Percentiles rank a stretch among this genome's conserved stretches.
phyloP scores from a whole-genome alignment of 768 basidiomycete species.

The Kwoniella dejecticola region DNA sequence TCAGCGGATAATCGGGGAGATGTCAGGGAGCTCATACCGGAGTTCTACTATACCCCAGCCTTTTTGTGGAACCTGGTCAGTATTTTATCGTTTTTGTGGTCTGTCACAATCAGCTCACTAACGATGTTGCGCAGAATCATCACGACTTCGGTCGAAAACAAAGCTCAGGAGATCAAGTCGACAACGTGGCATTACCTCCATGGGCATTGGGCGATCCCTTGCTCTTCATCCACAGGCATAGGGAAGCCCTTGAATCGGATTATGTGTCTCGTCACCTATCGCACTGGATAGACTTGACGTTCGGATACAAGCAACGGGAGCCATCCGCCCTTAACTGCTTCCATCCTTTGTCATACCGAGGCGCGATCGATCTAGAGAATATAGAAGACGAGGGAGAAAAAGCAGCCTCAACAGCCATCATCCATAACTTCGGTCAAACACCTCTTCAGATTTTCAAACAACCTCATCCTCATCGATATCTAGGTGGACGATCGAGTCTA shows the following conservation, averaged over 20 bases:
- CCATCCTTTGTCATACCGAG: slow-evolving; percentile 91
- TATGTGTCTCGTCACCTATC: slow-evolving; percentile 81
- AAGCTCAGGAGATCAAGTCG: slow-evolving; percentile 61
- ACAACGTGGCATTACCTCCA: slow-evolving; percentile 82
- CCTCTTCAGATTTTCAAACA: slow-evolving; percentile 77
- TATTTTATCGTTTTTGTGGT: not conserved
- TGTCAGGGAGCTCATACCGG: slow-evolving; percentile 89
- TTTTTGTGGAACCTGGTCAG: slow-evolving; percentile 71
- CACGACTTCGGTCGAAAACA: slow-evolving; percentile 56
- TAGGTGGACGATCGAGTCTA: slow-evolving; percentile 68
- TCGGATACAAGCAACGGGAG: slow-evolving; percentile 66
- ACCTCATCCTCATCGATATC: slow-evolving; percentile 74
- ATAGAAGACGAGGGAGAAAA: slow-evolving; percentile 84
- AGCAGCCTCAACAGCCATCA: slow-evolving; percentile 90
- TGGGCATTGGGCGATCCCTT: slow-evolving; percentile 87
- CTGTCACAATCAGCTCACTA: not conserved
- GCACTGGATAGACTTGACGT: slow-evolving; percentile 91
- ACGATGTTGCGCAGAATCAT: slow-evolving; percentile 34
- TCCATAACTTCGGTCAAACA: slow-evolving; percentile 95
- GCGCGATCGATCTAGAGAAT: slow-evolving; percentile 82
- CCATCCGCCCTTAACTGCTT: slow-evolving; percentile 76
- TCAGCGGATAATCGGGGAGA: slow-evolving; percentile 84
- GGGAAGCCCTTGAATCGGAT: slow-evolving; percentile 81
- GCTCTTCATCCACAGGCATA: slow-evolving; percentile 76
- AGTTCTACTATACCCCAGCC: slow-evolving; percentile 59